Base-by-base conservation (phyloP, 1,139 yeast species). In the Diutina rugosa region DNA sequence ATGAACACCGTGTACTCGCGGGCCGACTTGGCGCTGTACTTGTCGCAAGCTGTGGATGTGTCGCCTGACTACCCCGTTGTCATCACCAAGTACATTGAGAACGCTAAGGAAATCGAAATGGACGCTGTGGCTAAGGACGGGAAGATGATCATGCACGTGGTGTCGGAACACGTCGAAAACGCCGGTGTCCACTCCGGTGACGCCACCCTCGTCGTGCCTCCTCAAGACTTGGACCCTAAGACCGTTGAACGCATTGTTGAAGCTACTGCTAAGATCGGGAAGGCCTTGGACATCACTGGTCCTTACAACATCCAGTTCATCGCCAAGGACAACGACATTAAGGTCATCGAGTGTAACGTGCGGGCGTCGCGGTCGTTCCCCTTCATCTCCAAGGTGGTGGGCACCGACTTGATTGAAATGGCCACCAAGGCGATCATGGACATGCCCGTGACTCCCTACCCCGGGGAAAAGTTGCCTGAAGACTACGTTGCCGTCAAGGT, bases 161-260 rank as follows among this genome's bases (percentile, higher is more conserved):
- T 93, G 59, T 90, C 97, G 58, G 99, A 95, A 74, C 99, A 93
- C 71, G 98, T 93, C 66, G 99, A 93, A 74, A 93, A 93, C 69
- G 99, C 99, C 35, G 99, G 99, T 82, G 97, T 93, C 57, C 99
- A 93, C 74, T 93, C 99, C 59, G 99, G 99, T 79, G 99, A 93
- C 73, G 99, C 99, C 60, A 93, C 99, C 55, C 78, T 93, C 68
- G 87, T 93, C 71, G 96, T 93, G 60, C 99, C 99, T 59, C 97
- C 98, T 54, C 98, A 91, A 75, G 96, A 90, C 71, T 81, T 93
- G 67, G 95, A 87, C 62, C 90, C 91, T 61, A 96, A 89, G 74
- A 90, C 96, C 51, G 96, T 90, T 58, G 78, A 82, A 64, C 82
- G 97, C 74, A 89, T 91, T 69, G 96, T 89, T 60, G 95, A 84